A percentile compares a stretch with the other conserved stretches of the same genome.
Conservation (phyloP, 192 early-diverging fungal species). For the Haplosporangium gracile region DNA sequence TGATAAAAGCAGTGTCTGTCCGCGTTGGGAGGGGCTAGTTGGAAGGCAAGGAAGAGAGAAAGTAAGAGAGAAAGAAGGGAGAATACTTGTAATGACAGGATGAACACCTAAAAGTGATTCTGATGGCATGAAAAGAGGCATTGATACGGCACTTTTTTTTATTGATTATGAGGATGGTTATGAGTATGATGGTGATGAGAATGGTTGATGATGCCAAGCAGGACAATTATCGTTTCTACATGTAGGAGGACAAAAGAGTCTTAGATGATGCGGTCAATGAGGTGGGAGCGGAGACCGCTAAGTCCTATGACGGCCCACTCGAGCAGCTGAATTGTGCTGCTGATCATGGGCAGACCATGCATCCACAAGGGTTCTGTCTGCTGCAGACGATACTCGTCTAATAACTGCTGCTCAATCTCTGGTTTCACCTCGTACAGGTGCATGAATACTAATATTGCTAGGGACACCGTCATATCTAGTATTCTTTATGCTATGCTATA, state of each 20-base stretch:
- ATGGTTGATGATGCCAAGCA: too few species aligned
- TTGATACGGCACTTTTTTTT: too few species aligned
- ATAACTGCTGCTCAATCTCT: conserved; percentile 1
- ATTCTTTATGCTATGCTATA: neutral
- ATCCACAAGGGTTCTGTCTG: neutral
- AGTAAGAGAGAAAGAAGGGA: too few species aligned
- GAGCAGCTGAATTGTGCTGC: neutral
- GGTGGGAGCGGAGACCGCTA: neutral
- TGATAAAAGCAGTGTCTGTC: too few species aligned
- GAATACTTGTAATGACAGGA: too few species aligned
- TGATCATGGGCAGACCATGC: conserved; percentile 5
- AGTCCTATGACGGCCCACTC: conserved; percentile 11
- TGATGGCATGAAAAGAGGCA: too few species aligned
- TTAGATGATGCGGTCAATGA: neutral
- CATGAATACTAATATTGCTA: conserved; percentile 13
- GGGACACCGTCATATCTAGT: conserved; percentile 1
- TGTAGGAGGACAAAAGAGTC: neutral
- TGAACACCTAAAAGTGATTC: too few species aligned
- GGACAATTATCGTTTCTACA: neutral
- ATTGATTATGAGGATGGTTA: too few species aligned
- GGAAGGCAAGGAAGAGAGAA: too few species aligned
- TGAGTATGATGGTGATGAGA: too few species aligned
- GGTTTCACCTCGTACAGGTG: neutral
- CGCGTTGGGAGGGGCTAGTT: too few species aligned
- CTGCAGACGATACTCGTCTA: neutral